phyloP scores from a whole-genome alignment of 2,329 filamentous ascomycete genomes.

The Calonectria fujianensis region DNA sequence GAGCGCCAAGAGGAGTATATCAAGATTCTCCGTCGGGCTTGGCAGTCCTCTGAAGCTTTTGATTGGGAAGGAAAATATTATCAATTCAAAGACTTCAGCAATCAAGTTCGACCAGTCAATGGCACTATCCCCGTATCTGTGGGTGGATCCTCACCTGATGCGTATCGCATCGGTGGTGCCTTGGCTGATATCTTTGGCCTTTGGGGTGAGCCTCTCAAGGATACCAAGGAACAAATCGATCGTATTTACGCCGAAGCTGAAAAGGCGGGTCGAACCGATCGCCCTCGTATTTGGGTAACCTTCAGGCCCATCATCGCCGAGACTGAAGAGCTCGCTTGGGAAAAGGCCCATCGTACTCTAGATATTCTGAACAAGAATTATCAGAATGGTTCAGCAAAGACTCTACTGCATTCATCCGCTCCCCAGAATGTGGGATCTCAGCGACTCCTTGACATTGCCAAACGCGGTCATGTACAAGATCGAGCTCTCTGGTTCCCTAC shows the following conservation, averaged over 20 bases:
- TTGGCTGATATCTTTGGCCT: slow-evolving; percentile 78
- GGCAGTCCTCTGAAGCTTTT: slow-evolving; percentile 74
- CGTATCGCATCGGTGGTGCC: slow-evolving; percentile 75
- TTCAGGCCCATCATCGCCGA: slow-evolving; percentile 78
- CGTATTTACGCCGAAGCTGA: slow-evolving; percentile 75
- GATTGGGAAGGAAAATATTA: slow-evolving; percentile 78
- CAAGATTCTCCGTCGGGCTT: slow-evolving; percentile 74
- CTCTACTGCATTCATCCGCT: slow-evolving; percentile 37
- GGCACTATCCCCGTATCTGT: slow-evolving; percentile 75
- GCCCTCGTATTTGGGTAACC: slow-evolving; percentile 78
- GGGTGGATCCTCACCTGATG: slow-evolving; percentile 75
- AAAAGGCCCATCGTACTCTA: slow-evolving; percentile 74
- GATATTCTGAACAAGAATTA: slow-evolving; percentile 69
- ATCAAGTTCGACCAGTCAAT: slow-evolving; percentile 71
- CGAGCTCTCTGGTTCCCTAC: slow-evolving; percentile 79
- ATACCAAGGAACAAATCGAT: slow-evolving; percentile 78
- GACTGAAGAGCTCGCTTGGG: slow-evolving; percentile 78
- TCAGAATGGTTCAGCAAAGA: slow-evolving; percentile 59
- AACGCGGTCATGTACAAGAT: slow-evolving; percentile 74
- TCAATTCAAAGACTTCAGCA: slow-evolving; percentile 75
- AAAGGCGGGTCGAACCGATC: slow-evolving; percentile 72
- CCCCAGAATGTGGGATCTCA: slow-evolving; percentile 78
- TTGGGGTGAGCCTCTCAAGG: slow-evolving; percentile 78
- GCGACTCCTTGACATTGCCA: slow-evolving; percentile 74
- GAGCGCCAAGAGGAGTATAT: slow-evolving; percentile 77